Conservation (phyloP, 805 yeast genomes). For the Kazachstania psychrophila region DNA sequence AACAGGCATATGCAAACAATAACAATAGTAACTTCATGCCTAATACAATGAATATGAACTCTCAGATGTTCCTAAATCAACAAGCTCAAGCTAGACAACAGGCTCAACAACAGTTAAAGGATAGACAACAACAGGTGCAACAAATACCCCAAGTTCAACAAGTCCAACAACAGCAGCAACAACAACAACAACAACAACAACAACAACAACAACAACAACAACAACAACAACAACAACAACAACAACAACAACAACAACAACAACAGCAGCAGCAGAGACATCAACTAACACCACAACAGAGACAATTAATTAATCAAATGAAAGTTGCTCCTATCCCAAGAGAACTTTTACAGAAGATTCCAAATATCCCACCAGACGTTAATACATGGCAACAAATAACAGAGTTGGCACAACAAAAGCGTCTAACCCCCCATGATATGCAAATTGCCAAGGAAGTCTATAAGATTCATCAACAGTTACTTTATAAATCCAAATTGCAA, state of each 20-base stretch:
- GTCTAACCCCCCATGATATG: conserved; percentile 27
- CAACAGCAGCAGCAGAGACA: conserved; percentile 20
- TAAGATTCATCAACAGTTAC: conserved; percentile 52
- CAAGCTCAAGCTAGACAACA: conserved; percentile 46
- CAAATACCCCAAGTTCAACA: conserved; percentile 9
- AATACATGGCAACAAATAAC: conserved; percentile 58
- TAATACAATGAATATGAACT: conserved; percentile 23
- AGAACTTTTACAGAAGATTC: conserved; percentile 21
- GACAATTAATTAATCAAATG: conserved; percentile 36
- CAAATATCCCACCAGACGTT: conserved; percentile 51
- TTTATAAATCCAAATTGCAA: conserved; percentile 38
- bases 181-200: conserved; percentile 17
- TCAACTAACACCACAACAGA: conserved; percentile 18
- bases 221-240: conserved; percentile 31
- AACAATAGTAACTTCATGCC: conserved; percentile 11
- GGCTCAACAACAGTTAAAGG: conserved; percentile 38
- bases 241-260: conserved; percentile 16
- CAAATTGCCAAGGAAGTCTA: conserved; percentile 37
- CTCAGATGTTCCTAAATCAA: conserved; percentile 36
- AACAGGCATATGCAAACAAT: conserved; percentile 13
- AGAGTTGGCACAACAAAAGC: conserved; percentile 28
- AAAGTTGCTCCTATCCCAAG: conserved; percentile 51
- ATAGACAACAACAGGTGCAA: conserved; percentile 17
- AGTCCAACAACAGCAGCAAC: conserved; percentile 9
- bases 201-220: conserved; percentile 20